Conservation (phyloP, 163 green algal species). For the Chlamydomonas reinhardtii region DNA sequence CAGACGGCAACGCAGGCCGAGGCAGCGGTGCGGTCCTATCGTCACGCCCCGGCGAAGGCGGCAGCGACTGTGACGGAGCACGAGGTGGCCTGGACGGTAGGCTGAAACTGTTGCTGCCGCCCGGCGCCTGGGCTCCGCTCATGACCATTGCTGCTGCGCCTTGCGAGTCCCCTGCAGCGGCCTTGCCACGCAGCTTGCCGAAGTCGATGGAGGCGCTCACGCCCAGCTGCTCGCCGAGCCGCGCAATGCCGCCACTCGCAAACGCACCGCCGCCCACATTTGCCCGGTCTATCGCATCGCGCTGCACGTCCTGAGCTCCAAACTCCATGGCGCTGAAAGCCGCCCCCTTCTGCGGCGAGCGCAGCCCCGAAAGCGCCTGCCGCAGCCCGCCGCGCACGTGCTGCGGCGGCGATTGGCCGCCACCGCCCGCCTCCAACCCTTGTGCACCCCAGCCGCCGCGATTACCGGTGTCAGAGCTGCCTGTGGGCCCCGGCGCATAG, state of each 20-base stretch:
- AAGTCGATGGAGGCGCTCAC: conserved; percentile 17
- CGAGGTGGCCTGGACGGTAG: not conserved
- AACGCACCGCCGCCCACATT: not conserved
- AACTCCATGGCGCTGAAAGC: conserved; percentile 8
- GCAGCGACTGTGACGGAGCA: not conserved
- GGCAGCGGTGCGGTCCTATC: not conserved
- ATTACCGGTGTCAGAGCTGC: too few relatives aligned
- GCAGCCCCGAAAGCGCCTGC: conserved; percentile 6
- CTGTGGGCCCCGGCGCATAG: not conserved
- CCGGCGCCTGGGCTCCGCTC: too few relatives aligned
- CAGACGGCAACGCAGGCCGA: not conserved
- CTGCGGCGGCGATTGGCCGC: not conserved
- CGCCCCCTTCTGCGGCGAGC: not conserved
- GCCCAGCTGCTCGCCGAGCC: not conserved
- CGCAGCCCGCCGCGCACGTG: conserved; percentile 4
- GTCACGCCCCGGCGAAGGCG: not conserved
- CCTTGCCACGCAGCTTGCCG: not conserved
- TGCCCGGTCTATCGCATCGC: not conserved
- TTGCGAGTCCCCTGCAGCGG: not conserved
- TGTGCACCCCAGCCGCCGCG: too few relatives aligned
- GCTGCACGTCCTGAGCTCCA: conserved; percentile 12
- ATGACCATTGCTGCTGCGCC: too few relatives aligned
- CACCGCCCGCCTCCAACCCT: too few relatives aligned
- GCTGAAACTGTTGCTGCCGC: not conserved
- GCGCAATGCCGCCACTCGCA: not conserved